Evolutionary conservation across 2,329 filamentous ascomycete genomes (phyloP), one percentile per base, ranked within the genome.

Genomic region (Decorospora gaudefroyi): DNA sequence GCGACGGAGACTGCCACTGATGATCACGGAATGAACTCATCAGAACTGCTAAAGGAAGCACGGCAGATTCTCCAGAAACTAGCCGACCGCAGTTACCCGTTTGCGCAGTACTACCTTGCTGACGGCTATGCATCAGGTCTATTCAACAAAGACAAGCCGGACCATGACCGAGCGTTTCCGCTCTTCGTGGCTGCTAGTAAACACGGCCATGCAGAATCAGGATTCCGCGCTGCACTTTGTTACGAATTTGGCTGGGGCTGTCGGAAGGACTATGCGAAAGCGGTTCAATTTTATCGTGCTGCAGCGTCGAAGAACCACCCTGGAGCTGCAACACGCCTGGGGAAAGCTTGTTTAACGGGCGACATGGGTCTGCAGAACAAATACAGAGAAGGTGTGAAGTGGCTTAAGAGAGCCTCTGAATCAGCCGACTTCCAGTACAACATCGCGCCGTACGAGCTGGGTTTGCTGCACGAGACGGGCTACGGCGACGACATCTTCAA

Each of bases 201-300:
- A 74, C 93, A 96, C 72, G 93, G 93, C 21, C 93, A 99, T 70
- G 90, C 93, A 33, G 93, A 99, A 75, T 93, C 93, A 43, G 91
- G 86, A 23, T 99, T 96, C 72, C 87, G 93, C 42, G 87, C 92
- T 38, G 93, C 88, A 11, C 78, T 99, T 42, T 96, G 91, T 75
- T 97, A 97, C 74, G 93, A 99, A 71, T 97, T 96, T 71, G 93
- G 91, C 51, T 99, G 93, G 93, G 93, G 93, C 27, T 95, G 87
- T 62, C 85, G 90, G 44, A 90, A 90, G 63, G 90, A 96, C 63
- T 87, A 88, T 44, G 83, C 87, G 35, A 96, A 96, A 72, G 92
- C 93, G 29, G 88, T 95, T 1, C 91, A 97, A 67, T 99, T 93
- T 69, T 87, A 96, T 65, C 86, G 92, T 41, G 86, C 87, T 51